Conservation (phyloP, 768 basidiomycete genomes). For the Pilatotrama ljubarskyi region DNA sequence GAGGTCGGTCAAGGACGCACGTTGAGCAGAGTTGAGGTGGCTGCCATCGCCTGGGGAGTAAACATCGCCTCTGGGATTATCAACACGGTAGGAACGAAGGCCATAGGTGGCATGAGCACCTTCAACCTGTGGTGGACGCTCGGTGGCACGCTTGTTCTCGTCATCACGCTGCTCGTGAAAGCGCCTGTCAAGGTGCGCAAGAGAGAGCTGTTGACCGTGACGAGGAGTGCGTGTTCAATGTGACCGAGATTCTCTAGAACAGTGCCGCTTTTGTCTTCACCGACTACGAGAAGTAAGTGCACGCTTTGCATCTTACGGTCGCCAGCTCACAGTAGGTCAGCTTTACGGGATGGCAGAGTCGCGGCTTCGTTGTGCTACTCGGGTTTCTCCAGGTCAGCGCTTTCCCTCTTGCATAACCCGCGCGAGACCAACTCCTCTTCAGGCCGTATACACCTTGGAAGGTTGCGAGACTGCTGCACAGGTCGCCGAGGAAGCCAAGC, state of each 20-base stretch:
- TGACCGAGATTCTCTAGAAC: constrained; percentile 40
- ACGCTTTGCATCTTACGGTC: neutral
- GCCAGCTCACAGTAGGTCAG: constrained; percentile 28
- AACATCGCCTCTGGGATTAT: constrained; percentile 55
- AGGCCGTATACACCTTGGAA: constrained; percentile 61
- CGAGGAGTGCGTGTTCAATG: neutral
- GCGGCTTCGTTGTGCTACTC: constrained; percentile 56
- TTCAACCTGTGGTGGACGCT: constrained; percentile 65
- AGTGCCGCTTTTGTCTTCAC: constrained; percentile 55
- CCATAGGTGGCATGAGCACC: constrained; percentile 54
- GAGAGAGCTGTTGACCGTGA: neutral
- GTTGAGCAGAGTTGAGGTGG: constrained; percentile 49
- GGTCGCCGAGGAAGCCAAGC: constrained; percentile 58
- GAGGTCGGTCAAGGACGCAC: constrained; percentile 49
- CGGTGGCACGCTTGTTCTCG: constrained; percentile 57
- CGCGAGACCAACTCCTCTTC: neutral
- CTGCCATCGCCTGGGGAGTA: constrained; percentile 57
- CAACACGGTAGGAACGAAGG: constrained; percentile 58
- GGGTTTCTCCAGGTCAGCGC: constrained; percentile 50
- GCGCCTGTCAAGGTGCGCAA: constrained; percentile 48
- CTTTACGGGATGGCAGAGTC: constrained; percentile 55
- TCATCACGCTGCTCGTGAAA: constrained; percentile 56
- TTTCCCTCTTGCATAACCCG: neutral
- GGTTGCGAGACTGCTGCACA: constrained; percentile 67
- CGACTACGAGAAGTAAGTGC: constrained; percentile 50